These are phyloP conservation scores for Aspergillus incahuasiensis DNA, from an alignment of 495 filamentous ascomycete genomes.

Conservation along the genomic window DNA sequence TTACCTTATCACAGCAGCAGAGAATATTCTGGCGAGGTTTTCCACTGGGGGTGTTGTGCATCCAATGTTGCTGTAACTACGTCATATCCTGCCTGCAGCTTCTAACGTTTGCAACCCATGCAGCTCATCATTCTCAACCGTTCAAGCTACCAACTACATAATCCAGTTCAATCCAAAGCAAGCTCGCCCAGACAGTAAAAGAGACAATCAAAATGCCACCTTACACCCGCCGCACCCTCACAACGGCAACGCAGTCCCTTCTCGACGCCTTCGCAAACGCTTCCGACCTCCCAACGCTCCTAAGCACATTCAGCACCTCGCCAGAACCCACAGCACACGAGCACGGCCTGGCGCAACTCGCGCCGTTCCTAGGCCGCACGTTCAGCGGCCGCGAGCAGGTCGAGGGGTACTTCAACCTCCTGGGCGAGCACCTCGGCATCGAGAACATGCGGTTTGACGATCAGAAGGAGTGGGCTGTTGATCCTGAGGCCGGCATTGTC, in stretches of 20 bases:
- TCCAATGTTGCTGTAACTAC: neutral
- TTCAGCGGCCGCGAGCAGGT: constrained; percentile 48
- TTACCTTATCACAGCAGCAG: too few species aligned
- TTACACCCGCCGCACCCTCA: constrained; percentile 31
- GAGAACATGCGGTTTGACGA: constrained; percentile 48
- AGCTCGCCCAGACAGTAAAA: neutral
- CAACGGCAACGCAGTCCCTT: constrained; percentile 40
- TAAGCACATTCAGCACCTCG: constrained; percentile 46
- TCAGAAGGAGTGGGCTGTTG: constrained; percentile 46
- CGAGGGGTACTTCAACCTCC: constrained; percentile 41
- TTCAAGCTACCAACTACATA: neutral
- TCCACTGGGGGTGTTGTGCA: too few species aligned
- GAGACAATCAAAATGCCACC: constrained; percentile 15
- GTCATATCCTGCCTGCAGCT: neutral
- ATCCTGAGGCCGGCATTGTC: constrained; percentile 39
- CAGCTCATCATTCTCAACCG: too few species aligned
- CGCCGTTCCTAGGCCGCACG: constrained; percentile 56
- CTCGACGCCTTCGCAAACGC: constrained; percentile 42
- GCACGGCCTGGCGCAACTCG: constrained; percentile 56
- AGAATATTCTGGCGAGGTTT: too few species aligned
- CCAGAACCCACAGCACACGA: constrained; percentile 43
- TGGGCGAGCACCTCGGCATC: constrained; percentile 39
- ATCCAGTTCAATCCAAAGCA: too few species aligned
- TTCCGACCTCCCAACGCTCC: constrained; percentile 26
- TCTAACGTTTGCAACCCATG: neutral